A percentile compares a stretch with the other conserved stretches of the same genome.
Evolutionary conservation across 2,329 filamentous ascomycete species (phyloP).

Genomic region (Pseudohalonectria lignicola): DNA sequence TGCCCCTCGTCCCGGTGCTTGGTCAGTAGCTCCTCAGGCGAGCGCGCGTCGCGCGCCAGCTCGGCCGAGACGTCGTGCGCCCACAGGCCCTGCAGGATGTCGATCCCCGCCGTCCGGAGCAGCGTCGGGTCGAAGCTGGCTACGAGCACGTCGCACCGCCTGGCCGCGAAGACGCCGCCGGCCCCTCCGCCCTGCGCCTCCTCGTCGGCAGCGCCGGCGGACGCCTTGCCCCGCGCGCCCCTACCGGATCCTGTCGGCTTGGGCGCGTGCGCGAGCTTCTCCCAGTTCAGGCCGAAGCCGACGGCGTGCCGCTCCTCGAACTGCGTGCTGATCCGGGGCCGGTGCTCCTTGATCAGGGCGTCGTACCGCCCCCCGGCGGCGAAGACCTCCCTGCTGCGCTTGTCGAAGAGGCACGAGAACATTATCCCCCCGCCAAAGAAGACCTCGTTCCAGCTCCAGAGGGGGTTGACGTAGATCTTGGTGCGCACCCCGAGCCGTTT

Average conservation of each 20-base stretch:
- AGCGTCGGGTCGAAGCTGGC: constrained; percentile 74
- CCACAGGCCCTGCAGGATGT: constrained; percentile 72
- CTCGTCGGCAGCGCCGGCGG: constrained; percentile 12
- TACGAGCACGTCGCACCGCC: constrained; percentile 78
- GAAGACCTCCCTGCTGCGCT: constrained; percentile 73
- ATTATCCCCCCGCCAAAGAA: constrained; percentile 81
- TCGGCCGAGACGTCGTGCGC: constrained; percentile 78
- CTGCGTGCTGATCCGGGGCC: constrained; percentile 54
- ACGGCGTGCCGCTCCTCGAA: constrained; percentile 68
- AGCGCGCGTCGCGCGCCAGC: constrained; percentile 67
- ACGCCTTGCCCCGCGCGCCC: no score
- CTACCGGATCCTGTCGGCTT: constrained; percentile 30
- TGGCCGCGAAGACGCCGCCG: constrained; percentile 46
- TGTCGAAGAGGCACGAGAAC: constrained; percentile 85
- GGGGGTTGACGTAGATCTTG: constrained; percentile 74
- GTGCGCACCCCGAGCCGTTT: constrained; percentile 64
- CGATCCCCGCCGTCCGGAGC: constrained; percentile 64
- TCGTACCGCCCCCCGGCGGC: constrained; percentile 94
- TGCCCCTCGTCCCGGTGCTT: constrained; percentile 69
- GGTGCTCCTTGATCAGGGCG: constrained; percentile 72
- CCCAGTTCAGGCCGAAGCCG: constrained; percentile 85
- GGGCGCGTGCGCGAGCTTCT: constrained; percentile 60
- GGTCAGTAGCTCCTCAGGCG: constrained; percentile 67
- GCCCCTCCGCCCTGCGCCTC: constrained; percentile 58
- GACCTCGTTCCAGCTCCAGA: constrained; percentile 81